Percentiles rank a stretch among this genome's conserved stretches.
Evolutionary conservation across 2,329 filamentous ascomycete genomes (phyloP).

Genomic region (Hymenoscyphus fraxineus): DNA sequence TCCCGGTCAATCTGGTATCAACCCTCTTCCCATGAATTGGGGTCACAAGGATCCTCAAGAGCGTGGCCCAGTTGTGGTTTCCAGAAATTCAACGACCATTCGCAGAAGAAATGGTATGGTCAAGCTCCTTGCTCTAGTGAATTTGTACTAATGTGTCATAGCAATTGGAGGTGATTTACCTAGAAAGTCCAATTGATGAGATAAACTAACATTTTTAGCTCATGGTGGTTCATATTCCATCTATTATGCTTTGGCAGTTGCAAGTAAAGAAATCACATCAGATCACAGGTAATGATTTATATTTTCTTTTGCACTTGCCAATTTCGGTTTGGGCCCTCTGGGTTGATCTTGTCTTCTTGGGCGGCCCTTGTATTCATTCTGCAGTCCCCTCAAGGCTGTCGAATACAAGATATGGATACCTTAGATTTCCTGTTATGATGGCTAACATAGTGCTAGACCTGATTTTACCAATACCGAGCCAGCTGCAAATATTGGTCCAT

Average conservation of each 20-base stretch:
- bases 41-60: constrained; percentile 69
- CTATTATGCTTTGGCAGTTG: constrained; percentile 89
- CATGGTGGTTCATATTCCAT: constrained; percentile 93
- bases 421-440: neutral
- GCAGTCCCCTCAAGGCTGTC: neutral
- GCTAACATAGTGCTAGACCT: constrained; percentile 40
- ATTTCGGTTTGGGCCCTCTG: neutral
- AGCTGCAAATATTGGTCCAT: constrained; percentile 82
- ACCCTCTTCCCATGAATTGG: constrained; percentile 86
- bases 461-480: constrained; percentile 86
- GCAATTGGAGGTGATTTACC: constrained; percentile 53
- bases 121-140: constrained; percentile 13
- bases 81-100: constrained; percentile 69
- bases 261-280: constrained; percentile 79
- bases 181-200: neutral
- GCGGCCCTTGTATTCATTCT: neutral
- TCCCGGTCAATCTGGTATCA: constrained; percentile 89
- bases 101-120: constrained; percentile 71
- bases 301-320: neutral
- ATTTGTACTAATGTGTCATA: constrained; percentile 34
- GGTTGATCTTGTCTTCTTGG: neutral
- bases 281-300: constrained; percentile 59
- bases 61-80: constrained; percentile 86
- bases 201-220: constrained; percentile 50
- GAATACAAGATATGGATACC: neutral